Base-by-base conservation (phyloP, 345 rosid genomes). In the Populus pruinosa region DNA sequence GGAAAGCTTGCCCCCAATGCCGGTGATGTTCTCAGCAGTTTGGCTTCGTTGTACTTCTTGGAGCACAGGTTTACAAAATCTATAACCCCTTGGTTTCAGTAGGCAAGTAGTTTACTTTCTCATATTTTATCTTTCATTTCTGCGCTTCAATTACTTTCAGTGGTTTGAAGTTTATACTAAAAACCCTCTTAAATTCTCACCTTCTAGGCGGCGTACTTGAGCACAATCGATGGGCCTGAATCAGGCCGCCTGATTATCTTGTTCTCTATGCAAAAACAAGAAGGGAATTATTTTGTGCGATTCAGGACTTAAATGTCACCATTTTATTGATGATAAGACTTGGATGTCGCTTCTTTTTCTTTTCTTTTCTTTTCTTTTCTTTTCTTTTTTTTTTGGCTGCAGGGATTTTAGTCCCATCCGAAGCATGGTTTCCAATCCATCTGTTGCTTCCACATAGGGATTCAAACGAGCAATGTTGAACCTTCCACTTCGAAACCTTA, bases 81-180 rank as follows among this genome's bases (percentile, higher is more conserved):
- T 23, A 81, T 93, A 73, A 83, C 92, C 77, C 99, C 98, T 70
- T 95, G 98, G 99, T 81, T 92, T 86, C 92, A 92, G 77, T 98
- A 93, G 97, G 98, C 80, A 85, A 93, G 90, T 77, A 23, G 29
- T 80, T 50, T 16, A 13, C 39, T 72, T 25, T 83, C 38, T 33
- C 71, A 31, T 39, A 4, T 49, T 55, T 25, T n/a, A 29, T 31
- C 68, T 76, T 72, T 17, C 16, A 29, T 64, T 3, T 8, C 33
- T 56, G 8, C n/a, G 64, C 16, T 49, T 69, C 64, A 38, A 59
- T 25, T 14, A 27, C 8, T 56, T 29, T 3, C 36, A 43, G 43
- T 50, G 11, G 50, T 14, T 53, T 17, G 43, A 56, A 21, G 11
- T 21, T 7, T 20, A 21, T 55, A 21, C 6, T 21, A 7, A 21